Base-by-base conservation (phyloP, 2,329 filamentous ascomycete species). In the Aspergillus neoniger region DNA sequence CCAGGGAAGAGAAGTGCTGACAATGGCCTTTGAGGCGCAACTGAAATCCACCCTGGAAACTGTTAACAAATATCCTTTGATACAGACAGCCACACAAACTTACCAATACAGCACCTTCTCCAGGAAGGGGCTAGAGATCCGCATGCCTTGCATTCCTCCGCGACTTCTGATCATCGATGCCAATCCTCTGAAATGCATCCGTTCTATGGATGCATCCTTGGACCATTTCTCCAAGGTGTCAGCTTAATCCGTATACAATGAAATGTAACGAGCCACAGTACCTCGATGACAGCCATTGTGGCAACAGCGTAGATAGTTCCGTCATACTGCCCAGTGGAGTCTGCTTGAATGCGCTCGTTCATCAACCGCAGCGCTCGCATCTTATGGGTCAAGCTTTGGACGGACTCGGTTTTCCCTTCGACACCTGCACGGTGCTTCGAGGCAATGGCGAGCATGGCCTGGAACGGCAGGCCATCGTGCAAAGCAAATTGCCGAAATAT, bases 81-180 rank as follows among this genome's bases (percentile, higher is more conserved):
- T 4, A 21, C 3, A n/a, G 21, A 17, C 23, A 14, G 8, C 12
- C 4, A 3, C 9, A 17, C 25, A n/a, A 50, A 47, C 53, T 39
- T 69, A 74, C 72, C 72, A 74, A 60, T 73, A 74, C 39, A 74
- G 59, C n/a, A 74, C 67, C 51, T 68, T 72, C 63, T 72, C 70
- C 49, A 74, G 48, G 50, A 74, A 73, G 25, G 63, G 64, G 38
- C 65, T 72, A 4, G 68, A 67, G 4, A 62, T 53, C 38, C 65
- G 65, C 65, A 74, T 67, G 51, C 66, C 67, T 49, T 65, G 65
- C 71, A 74, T 74, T 2, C 72, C 72, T 21, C 70, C 72, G 32
- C 71, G 68, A 48, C 67, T 67, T 52, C 68, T 64, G 15, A 73
- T 65, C 63, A 74, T 65, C 36, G 70, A 67, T 4, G 65, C 62